Conservation (phyloP, 139 green algal genomes). For the Penium margaritaceum region DNA sequence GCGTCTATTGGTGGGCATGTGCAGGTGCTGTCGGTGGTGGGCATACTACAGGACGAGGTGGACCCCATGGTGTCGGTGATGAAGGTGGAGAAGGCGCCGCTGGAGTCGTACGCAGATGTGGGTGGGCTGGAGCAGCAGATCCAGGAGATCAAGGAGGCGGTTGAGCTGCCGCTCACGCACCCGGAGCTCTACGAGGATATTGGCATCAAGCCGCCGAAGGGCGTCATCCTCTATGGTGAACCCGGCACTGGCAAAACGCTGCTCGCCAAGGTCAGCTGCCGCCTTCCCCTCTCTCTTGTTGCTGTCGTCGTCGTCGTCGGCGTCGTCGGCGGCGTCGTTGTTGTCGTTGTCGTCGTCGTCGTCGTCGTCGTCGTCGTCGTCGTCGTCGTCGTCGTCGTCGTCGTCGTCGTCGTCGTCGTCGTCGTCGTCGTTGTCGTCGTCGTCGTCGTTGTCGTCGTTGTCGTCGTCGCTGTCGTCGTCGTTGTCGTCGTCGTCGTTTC, state of each 20-base stretch:
- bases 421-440: too few species aligned
- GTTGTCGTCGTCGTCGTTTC: too few species aligned
- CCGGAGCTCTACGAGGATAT: slow-evolving; percentile 90
- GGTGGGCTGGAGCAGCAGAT: slow-evolving; percentile 97
- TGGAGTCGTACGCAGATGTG: slow-evolving; percentile 93
- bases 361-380: too few species aligned
- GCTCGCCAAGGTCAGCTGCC: slow-evolving; percentile 46
- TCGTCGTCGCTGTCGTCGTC: too few species aligned
- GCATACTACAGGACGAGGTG: slow-evolving; percentile 90
- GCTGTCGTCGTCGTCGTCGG: too few species aligned
- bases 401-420: too few species aligned
- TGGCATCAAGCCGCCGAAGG: slow-evolving; percentile 90
- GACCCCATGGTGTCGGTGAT: slow-evolving; percentile 98
- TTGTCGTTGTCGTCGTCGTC: not conserved
- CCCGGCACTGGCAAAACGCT: slow-evolving; percentile 69
- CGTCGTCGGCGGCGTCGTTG: too few species aligned
- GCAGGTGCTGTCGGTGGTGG: slow-evolving; percentile 82
- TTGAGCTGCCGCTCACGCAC: slow-evolving; percentile 95
- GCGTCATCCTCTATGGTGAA: slow-evolving; percentile 90
- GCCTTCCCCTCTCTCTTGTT: not conserved
- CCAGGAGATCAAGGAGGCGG: slow-evolving; percentile 97
- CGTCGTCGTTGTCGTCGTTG: too few species aligned
- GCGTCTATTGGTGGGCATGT: not conserved
- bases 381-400: too few species aligned
- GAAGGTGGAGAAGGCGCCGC: slow-evolving; percentile 97